Evolutionary conservation across 768 basidiomycete species (phyloP), one percentile per base, ranked within the genome.

Genomic region (Agrocybe pediades): DNA sequence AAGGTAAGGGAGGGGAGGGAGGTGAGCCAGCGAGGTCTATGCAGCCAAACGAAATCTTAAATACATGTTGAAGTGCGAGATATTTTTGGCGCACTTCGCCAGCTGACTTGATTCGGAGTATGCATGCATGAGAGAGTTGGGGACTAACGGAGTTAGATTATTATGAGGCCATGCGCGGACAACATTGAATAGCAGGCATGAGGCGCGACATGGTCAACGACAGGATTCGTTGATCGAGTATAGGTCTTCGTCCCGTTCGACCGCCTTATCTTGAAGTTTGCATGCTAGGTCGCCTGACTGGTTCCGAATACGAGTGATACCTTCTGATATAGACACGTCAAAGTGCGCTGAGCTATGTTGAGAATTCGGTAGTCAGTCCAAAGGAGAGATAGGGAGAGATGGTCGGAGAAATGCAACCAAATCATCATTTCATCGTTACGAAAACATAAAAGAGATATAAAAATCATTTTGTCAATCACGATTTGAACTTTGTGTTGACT

Each of bases 81-180:
- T 57, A 57, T 53, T 50, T 50, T 50, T 57, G 42, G 56, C 41
- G 49, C 39, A 33, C 29, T 16, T n/a, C 39, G 19, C 8, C 6
- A 23, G 19, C 29, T 46, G 30, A 36, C 23, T 9, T 48, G 20
- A 36, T 48, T 33, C 16, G 33, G 11, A n/a, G n/a, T 6, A 36
- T 36, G 13, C 13, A n/a, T 13, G 6, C 33, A 5, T 36, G 33
- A 36, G 3, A 13, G n/a, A 15, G 33, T 6, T 36, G 33, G 11
- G 11, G 33, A 36, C 13, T 11, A 36, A 36, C n/a, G n/a, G n/a
- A n/a, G n/a, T n/a, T n/a, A n/a, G n/a, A n/a, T n/a, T n/a, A n/a
- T n/a, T n/a, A n/a, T n/a, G n/a, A n/a, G n/a, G n/a, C n/a, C n/a
- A n/a, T n/a, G n/a, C n/a, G n/a, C n/a, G n/a, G n/a, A n/a, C n/a